phyloP scores from a whole-genome alignment of 768 basidiomycete genomes.

The Russula earlei region DNA sequence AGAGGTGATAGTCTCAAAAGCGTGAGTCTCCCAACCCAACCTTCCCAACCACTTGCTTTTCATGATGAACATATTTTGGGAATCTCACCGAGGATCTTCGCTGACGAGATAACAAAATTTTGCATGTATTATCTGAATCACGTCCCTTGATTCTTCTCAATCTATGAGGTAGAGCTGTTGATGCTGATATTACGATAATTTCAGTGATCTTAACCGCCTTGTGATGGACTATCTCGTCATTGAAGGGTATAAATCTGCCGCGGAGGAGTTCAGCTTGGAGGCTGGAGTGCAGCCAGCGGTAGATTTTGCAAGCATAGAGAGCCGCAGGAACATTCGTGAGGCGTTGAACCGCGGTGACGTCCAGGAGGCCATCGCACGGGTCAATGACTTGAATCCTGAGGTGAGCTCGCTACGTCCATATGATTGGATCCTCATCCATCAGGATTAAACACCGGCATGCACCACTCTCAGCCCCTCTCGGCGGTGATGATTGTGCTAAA shows the following conservation, averaged over 20 bases:
- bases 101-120: slow-evolving; percentile 58
- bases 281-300: slow-evolving; percentile 67
- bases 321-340: slow-evolving; percentile 88
- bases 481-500: slow-evolving; percentile 80
- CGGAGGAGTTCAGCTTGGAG: slow-evolving; percentile 89
- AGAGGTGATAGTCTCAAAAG: slow-evolving; percentile 76
- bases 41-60: slow-evolving; percentile 20
- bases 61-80: slow-evolving; percentile 79
- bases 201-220: slow-evolving; percentile 86
- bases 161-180: slow-evolving; percentile 21
- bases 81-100: slow-evolving; percentile 88
- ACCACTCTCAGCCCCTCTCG: slow-evolving; percentile 85
- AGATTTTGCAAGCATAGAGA: slow-evolving; percentile 88
- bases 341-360: slow-evolving; percentile 91
- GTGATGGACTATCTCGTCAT: slow-evolving; percentile 98
- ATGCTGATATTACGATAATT: slow-evolving; percentile 12
- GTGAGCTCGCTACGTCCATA: slow-evolving; percentile 41
- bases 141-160: slow-evolving; percentile 3
- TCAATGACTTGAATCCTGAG: slow-evolving; percentile 95
- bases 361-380: slow-evolving; percentile 88
- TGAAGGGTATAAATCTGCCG: slow-evolving; percentile 94
- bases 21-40: slow-evolving; percentile 50
- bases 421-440: not conserved
- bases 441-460: slow-evolving; percentile 96
- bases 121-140: slow-evolving; percentile 86